Evolutionary conservation across 148 eudicot species (phyloP).

Genomic region (Camellia japonica): DNA sequence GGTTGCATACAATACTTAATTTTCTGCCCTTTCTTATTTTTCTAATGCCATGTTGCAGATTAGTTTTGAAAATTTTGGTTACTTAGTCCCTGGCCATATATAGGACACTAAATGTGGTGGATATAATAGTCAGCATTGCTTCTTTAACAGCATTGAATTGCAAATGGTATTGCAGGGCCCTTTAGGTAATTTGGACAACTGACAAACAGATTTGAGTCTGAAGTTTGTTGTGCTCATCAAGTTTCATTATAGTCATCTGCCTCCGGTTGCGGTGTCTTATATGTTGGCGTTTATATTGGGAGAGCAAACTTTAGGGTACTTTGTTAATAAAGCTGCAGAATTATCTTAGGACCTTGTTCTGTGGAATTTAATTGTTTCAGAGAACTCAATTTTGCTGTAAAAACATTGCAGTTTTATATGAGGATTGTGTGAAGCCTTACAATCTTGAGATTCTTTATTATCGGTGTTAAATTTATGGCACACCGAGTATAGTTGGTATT

Average conservation of each 20-base stretch:
- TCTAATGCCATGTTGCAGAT: neutral
- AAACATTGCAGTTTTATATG: too few relatives aligned
- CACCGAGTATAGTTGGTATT: too few relatives aligned
- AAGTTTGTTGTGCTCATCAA: neutral
- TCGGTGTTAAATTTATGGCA: too few relatives aligned
- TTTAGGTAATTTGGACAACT: neutral
- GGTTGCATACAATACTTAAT: neutral
- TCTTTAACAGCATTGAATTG: neutral
- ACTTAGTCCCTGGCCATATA: neutral
- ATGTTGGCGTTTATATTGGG: constrained; percentile 14
- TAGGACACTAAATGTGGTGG: constrained; percentile 7
- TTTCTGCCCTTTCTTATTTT: neutral
- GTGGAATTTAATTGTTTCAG: constrained; percentile 14
- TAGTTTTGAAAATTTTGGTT: neutral
- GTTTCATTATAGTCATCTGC: constrained; percentile 16
- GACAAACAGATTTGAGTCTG: constrained; percentile 7
- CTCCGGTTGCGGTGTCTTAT: constrained; percentile 26
- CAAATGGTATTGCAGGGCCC: constrained; percentile 24
- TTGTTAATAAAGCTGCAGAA: neutral
- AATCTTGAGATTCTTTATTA: too few relatives aligned
- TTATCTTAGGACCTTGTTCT: neutral
- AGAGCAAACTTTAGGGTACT: constrained; percentile 17
- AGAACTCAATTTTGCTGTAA: neutral
- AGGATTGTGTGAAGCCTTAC: too few relatives aligned
- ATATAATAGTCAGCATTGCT: constrained; percentile 6